phyloP scores from a whole-genome alignment of 2,329 filamentous ascomycete species.

The Botrytis tulipae region DNA sequence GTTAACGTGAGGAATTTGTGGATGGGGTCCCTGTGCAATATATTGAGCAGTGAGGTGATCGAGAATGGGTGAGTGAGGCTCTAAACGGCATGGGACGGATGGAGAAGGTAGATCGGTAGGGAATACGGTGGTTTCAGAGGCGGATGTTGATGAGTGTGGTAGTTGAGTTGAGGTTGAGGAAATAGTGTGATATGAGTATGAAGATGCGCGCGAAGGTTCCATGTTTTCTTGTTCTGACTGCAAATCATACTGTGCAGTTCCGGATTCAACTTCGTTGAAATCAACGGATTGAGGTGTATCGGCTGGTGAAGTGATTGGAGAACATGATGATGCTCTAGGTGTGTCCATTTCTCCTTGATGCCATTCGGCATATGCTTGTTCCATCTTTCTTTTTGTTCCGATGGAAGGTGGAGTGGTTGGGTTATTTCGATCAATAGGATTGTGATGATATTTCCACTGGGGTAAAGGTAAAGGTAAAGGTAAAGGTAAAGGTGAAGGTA shows the following conservation, averaged over 20 bases:
- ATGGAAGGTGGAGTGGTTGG: neutral
- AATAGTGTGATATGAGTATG: neutral
- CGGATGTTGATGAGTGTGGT: neutral
- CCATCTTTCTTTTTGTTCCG: neutral
- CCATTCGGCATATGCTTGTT: neutral
- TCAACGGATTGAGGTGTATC: neutral
- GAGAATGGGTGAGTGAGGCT: neutral
- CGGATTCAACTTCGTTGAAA: neutral
- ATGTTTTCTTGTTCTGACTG: neutral
- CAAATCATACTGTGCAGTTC: neutral
- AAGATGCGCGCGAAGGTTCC: neutral
- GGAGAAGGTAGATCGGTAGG: neutral
- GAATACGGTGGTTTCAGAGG: neutral
- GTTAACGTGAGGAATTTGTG: neutral
- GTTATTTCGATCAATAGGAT: neutral
- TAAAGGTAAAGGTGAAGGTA: neutral
- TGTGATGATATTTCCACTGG: neutral
- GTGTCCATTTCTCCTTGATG: neutral
- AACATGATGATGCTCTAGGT: neutral
- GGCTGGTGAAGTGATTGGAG: neutral
- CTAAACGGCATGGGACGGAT: neutral
- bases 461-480: neutral
- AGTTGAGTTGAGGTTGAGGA: neutral
- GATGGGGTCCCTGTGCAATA: constrained; percentile 6
- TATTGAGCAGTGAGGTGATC: neutral